Base-by-base conservation (phyloP, 805 yeast species). In the Priceomyces carsonii region DNA sequence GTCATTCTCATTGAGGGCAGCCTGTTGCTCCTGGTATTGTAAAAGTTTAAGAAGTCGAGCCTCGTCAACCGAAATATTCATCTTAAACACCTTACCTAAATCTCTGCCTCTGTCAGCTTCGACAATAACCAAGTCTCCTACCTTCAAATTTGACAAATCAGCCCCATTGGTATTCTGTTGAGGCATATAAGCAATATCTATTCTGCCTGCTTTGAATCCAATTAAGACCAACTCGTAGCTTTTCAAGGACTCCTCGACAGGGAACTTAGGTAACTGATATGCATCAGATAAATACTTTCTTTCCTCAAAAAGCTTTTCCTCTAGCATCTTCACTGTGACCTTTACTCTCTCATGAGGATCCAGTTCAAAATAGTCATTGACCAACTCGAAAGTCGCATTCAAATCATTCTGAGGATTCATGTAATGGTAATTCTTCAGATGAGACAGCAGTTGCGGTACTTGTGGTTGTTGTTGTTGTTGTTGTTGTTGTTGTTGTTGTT, bases 81-180 rank as follows among this genome's bases (percentile, higher is more conserved):
- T 61, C 39, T 73, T 70, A 23, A 75, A 74, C 29, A 85, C 74
- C 50, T 74, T 73, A 23, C 95, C 95, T 40, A 85, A 68, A 58
- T 85, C 95, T 23, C 78, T 63, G 23, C 95, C 95, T 21, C 95
- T 66, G 51, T 85, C 95, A 1, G 93, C 95, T 51, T 85, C 91
- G 12, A 85, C 95, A 50, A 85, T 77, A 10, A 86, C 91, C 50
- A 83, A 68, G 51, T 83, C 89, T 15, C 85, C 85, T 4, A 67
- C 58, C 32, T 65, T 61, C 27, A 79, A 57, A 20, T 45, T 49
- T 18, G 58, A 47, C 19, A 51, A 35, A 25, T 45, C 53, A 15
- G 57, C 53, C 8, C 34, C 33, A 5, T 30, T 17, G 16, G 45
- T 24, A 21, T 29, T 40, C 26, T 43, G 44, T 15, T 40, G 32